Evolutionary conservation across 2,329 filamentous ascomycete species (phyloP).

Genomic region (Capronia coronata): DNA sequence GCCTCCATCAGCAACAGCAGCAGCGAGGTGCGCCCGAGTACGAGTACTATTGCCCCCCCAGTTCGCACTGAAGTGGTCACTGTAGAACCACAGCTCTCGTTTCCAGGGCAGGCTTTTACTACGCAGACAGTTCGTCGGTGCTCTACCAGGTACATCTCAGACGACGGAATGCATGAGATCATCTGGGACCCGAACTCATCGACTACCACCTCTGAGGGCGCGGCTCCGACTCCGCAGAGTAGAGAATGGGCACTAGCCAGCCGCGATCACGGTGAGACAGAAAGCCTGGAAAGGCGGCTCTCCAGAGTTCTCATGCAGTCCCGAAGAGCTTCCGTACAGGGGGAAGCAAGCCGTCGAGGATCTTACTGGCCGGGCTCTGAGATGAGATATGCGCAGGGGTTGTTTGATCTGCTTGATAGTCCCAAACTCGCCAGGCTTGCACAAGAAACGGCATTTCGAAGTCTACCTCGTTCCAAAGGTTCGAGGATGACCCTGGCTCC

Average conservation of each 20-base stretch:
- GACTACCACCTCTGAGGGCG: slow-evolving; percentile 8
- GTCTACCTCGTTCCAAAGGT: slow-evolving; percentile 14
- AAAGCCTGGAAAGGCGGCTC: slow-evolving; percentile 19
- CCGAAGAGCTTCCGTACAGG: slow-evolving; percentile 8
- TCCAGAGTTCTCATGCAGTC: slow-evolving; percentile 16
- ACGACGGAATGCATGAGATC: slow-evolving; percentile 23
- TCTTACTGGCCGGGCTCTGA: slow-evolving; percentile 7
- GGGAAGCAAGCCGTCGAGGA: slow-evolving; percentile 3
- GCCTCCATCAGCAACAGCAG: slow-evolving; percentile 6
- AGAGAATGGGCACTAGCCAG: slow-evolving; percentile 1
- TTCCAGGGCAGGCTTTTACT: slow-evolving; percentile 1
- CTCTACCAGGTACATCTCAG: slow-evolving; percentile 24
- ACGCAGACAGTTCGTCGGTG: slow-evolving; percentile 17
- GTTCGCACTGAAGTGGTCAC: slow-evolving; percentile 21
- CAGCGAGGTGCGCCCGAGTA: slow-evolving; percentile 12
- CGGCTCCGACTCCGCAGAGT: slow-evolving; percentile 4
- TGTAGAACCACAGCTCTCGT: slow-evolving; percentile 8
- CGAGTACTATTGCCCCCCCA: slow-evolving; percentile 17
- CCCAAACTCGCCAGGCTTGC: slow-evolving; percentile 17
- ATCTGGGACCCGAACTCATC: slow-evolving; percentile 27
- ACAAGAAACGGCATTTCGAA: slow-evolving; percentile 17
- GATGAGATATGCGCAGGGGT: slow-evolving; percentile 3
- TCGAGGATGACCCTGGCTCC: slow-evolving; percentile 2
- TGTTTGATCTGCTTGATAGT: slow-evolving; percentile 4
- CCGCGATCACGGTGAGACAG: slow-evolving; percentile 10